Base-by-base conservation (phyloP, 306 rosid genomes). In the Sicyos edulis region DNA sequence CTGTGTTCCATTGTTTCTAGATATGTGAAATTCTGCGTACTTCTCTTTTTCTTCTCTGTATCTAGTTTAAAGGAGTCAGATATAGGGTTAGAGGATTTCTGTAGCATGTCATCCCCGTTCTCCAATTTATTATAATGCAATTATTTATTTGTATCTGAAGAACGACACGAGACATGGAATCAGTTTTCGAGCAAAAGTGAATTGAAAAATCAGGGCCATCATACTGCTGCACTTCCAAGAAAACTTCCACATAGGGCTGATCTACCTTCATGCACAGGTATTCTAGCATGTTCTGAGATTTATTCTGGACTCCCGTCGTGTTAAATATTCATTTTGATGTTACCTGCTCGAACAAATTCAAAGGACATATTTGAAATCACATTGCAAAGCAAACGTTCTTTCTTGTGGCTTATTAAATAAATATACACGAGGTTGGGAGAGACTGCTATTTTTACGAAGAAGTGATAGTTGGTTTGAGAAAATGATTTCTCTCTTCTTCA, bases 231-330 rank as follows among this genome's bases (percentile, higher is more conserved):
- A 72, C 85, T 92, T 85, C 97, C 97, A 70, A 82, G 85, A 50
- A 88, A 92, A 83, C 96, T 92, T 83, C 97, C 96, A 76, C 86
- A 86, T 42, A 73, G 88, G 86, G 97, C 97, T 77, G 92, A 88
- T 83, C 86, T 86, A 68, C 97, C 97, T 73, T 83, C 97, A 75
- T 86, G 84, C 75, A 87, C 95, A 13, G 91, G 97, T 89, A 86
- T 70, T 51, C 20, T 61, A 29, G 14, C 44, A 49, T 68, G 16
- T 6, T 68, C 56, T 7, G 37, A 66, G 72, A 49, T 12, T 21
- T 14, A 67, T 22, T 21, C 20, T 67, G 40, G 13, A 13, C 57
- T 68, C 56, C 7, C 8, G 7, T 20, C 40, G 2, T 49, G 20
- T 21, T 6, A 64, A 44, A 20, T 45, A 12, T 47, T 47, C 44